phyloP scores from a whole-genome alignment of 2,329 filamentous ascomycete genomes.

The Cryphonectria radicalis region DNA sequence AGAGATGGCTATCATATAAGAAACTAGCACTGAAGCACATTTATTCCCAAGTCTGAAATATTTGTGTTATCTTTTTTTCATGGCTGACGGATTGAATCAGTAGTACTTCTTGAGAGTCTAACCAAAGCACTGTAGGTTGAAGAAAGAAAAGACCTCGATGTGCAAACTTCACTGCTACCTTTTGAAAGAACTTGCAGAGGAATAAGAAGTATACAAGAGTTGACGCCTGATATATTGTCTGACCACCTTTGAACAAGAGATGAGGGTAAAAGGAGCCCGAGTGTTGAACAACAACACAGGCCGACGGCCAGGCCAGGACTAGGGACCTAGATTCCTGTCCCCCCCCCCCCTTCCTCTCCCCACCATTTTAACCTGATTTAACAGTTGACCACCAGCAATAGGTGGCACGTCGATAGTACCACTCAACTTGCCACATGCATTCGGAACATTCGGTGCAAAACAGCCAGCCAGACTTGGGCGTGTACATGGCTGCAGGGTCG shows the following conservation, averaged over 20 bases:
- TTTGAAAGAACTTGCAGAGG: not conserved
- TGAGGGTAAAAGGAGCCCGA: not conserved
- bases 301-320: not conserved
- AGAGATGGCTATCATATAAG: not conserved
- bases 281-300: not conserved
- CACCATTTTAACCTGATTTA: not conserved
- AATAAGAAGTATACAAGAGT: not conserved
- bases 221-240: not conserved
- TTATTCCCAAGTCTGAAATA: not conserved
- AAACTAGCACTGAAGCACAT: not conserved
- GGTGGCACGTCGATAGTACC: not conserved
- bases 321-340: not conserved
- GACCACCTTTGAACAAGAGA: not conserved
- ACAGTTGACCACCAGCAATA: not conserved
- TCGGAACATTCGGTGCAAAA: not conserved
- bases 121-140: not conserved
- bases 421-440: not conserved
- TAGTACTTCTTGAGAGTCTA: not conserved
- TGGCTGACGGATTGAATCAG: too few species aligned
- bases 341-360: too few species aligned
- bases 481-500: not conserved
- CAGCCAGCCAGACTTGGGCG: not conserved
- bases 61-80: not conserved
- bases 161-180: not conserved
- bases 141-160: not conserved